Conservation (phyloP, 768 basidiomycete genomes). For the Lactarius indigo region DNA sequence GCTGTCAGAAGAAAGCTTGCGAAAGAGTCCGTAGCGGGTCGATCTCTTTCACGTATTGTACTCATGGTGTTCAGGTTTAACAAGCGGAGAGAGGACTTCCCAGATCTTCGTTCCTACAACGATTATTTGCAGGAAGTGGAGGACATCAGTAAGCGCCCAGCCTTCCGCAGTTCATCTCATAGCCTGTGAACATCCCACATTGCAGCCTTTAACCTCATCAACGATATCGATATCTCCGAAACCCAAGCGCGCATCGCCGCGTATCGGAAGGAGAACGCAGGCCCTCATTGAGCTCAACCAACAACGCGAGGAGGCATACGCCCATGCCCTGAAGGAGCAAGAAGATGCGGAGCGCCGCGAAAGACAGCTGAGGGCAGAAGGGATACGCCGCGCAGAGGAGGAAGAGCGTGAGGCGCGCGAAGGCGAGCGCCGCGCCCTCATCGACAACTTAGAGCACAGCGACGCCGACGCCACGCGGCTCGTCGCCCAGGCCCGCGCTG, state of each 20-base stretch:
- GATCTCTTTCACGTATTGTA: background rate
- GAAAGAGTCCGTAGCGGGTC: conserved; percentile 62
- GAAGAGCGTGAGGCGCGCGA: conserved; percentile 75
- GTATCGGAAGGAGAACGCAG: conserved; percentile 79
- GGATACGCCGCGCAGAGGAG: conserved; percentile 65
- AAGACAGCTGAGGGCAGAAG: conserved; percentile 63
- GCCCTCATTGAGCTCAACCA: conserved; percentile 79
- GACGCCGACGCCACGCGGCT: conserved; percentile 66
- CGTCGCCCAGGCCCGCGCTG: conserved; percentile 64
- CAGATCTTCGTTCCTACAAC: conserved; percentile 75
- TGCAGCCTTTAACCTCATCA: conserved; percentile 87
- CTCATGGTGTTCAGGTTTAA: conserved; percentile 65
- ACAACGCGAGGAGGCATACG: conserved; percentile 76
- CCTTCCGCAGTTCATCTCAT: conserved; percentile 27
- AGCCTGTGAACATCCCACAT: background rate
- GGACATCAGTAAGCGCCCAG: conserved; percentile 62
- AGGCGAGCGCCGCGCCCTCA: conserved; percentile 66
- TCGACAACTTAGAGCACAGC: conserved; percentile 77
- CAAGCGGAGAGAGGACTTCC: conserved; percentile 88
- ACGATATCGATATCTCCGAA: conserved; percentile 73
- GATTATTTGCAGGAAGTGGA: conserved; percentile 97
- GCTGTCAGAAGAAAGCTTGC: conserved; percentile 81
- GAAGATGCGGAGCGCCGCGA: conserved; percentile 77
- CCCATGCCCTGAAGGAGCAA: conserved; percentile 65
- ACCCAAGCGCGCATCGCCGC: conserved; percentile 82